Base-by-base conservation (phyloP, 345 rosid species). In the Punica granatum region DNA sequence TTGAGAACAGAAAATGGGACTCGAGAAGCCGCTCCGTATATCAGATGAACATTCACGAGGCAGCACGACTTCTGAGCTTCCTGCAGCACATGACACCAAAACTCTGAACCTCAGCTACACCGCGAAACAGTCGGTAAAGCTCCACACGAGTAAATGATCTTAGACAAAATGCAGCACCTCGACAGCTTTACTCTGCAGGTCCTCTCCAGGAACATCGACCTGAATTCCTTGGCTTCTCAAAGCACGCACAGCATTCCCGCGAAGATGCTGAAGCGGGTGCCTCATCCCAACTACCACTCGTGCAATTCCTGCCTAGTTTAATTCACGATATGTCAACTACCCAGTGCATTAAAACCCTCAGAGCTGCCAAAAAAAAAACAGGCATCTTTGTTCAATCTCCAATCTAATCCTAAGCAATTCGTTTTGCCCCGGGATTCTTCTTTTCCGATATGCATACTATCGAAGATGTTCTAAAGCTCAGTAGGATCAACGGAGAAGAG, bases 181-280 rank as follows among this genome's bases (percentile, higher is more conserved):
- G 9, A 89, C 72, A 60, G 76, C 63, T 84, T 89, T 89, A 69
- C 92, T 89, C 39, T 77, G 83, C 54, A 86, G 78, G 77, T 94
- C 95, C 72, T 94, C 97, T 53, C 97, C 97, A 61, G 91, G 83
- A 79, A 94, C 92, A 83, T 91, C 89, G 41, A 94, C 97, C 73
- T 77, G 88, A 82, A 91, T 62, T 14, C 92, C 92, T 42, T 87
- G 86, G 77, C 85, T 84, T 74, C 96, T 86, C 16, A 94, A 60
- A 13, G 85, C 82, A 70, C 92, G 89, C 32, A 94, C 68, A 25
- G 97, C 89, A 72, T 82, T 79, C 51, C 99, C 97, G 74, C 92
- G 86, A 16, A 94, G 92, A 83, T 94, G 99, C 75, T 71, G 78
- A 68, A 94, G 71, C 43, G 99, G 97, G 74, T 94, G 86, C 78